phyloP scores from a whole-genome alignment of 352 stramenopile genomes.

The Globisporangium recalcitrans region DNA sequence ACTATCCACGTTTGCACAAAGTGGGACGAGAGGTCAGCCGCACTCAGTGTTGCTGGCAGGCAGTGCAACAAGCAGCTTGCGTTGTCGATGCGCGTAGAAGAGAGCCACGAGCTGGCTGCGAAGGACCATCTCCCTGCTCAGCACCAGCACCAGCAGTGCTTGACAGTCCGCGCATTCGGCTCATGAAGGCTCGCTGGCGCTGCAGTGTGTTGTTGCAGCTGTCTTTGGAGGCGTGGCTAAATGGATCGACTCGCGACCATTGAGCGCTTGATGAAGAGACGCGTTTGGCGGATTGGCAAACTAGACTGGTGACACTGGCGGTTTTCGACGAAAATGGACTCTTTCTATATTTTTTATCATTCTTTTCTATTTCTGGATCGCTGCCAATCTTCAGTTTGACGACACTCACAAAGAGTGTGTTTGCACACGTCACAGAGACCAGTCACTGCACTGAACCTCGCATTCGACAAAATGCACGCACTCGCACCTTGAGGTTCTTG shows the following conservation, averaged over 20 bases:
- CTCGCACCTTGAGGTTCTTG: constrained; percentile 2
- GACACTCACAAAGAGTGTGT: background rate
- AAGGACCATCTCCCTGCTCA: too few relatives aligned
- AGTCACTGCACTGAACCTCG: background rate
- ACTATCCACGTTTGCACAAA: background rate
- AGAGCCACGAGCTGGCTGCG: too few relatives aligned
- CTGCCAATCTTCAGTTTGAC: background rate
- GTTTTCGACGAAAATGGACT: background rate
- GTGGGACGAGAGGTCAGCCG: background rate
- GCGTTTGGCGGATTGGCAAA: background rate
- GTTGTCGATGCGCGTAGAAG: too few relatives aligned
- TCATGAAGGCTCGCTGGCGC: too few relatives aligned
- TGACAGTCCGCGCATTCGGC: too few relatives aligned
- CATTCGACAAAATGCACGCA: background rate
- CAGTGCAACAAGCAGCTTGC: background rate
- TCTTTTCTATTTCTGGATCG: background rate
- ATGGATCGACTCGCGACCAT: background rate
- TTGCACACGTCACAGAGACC: background rate
- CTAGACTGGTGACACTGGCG: background rate
- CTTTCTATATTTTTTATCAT: background rate
- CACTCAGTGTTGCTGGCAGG: background rate
- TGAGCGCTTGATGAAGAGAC: background rate
- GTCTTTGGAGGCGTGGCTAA: background rate
- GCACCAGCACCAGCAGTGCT: too few relatives aligned
- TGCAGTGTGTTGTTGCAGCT: too few relatives aligned